phyloP scores from a whole-genome alignment of 768 basidiomycete species.

The Auricularia cornea region DNA sequence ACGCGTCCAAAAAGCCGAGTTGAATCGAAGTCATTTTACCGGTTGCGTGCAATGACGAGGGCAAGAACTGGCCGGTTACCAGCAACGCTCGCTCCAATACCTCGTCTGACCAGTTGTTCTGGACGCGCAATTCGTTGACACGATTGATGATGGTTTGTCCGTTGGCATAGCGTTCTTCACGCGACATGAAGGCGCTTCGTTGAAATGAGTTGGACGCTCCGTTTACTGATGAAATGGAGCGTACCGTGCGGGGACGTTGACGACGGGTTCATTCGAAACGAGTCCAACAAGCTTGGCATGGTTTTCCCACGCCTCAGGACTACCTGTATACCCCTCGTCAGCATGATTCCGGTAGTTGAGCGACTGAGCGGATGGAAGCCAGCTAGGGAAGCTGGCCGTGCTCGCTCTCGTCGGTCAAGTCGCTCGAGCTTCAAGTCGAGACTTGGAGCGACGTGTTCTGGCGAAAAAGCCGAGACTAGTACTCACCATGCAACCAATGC shows the following conservation, averaged over 20 bases:
- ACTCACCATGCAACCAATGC: neutral
- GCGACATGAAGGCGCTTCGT: slow-evolving; percentile 51
- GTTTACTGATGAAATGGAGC: slow-evolving; percentile 1
- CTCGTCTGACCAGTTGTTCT: slow-evolving; percentile 43
- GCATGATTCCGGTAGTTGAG: too few species aligned
- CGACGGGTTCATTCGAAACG: slow-evolving; percentile 46
- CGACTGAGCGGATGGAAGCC: too few species aligned
- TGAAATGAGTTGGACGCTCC: too few species aligned
- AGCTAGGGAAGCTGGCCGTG: too few species aligned
- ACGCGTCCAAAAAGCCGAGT: slow-evolving; percentile 11
- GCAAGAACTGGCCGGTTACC: slow-evolving; percentile 44
- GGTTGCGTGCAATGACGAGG: slow-evolving; percentile 35
- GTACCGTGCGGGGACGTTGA: slow-evolving; percentile 52
- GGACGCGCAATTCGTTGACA: slow-evolving; percentile 48
- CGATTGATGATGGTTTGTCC: slow-evolving; percentile 47
- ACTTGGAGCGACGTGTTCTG: too few species aligned
- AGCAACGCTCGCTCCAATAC: slow-evolving; percentile 40
- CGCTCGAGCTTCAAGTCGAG: too few species aligned
- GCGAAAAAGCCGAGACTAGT: too few species aligned
- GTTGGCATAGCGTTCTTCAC: slow-evolving; percentile 48
- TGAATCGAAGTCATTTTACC: slow-evolving; percentile 22
- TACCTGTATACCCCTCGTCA: too few species aligned
- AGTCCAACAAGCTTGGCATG: slow-evolving; percentile 36
- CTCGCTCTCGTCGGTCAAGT: too few species aligned
- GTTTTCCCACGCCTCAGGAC: slow-evolving; percentile 40